Percentiles rank a stretch among this genome's conserved stretches.
These are phyloP conservation scores for Myxozyma mucilagina DNA, from an alignment of 805 yeast genomes.

Conservation along the genomic window DNA sequence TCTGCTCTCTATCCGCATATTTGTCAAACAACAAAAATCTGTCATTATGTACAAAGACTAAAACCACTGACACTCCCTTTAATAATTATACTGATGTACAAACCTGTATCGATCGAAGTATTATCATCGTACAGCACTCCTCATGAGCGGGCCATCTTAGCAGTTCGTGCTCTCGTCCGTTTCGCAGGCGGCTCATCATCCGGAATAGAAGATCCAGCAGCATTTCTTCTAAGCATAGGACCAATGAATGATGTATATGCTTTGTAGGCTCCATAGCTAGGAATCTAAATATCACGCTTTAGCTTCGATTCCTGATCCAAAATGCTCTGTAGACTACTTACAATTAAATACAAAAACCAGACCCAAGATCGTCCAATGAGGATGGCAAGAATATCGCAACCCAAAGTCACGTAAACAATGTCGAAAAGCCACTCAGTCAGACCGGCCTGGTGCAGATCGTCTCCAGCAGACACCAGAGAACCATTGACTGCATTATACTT, in stretches of 20 bases:
- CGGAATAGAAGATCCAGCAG: not conserved
- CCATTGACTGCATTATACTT: constrained; percentile 47
- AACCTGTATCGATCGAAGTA: no score
- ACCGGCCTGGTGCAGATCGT: constrained; percentile 61
- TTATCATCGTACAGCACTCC: not conserved
- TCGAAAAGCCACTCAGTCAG: constrained; percentile 74
- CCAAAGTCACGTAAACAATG: constrained; percentile 63
- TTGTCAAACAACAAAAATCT: no score
- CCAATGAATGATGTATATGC: constrained; percentile 27
- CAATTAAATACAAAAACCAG: constrained; percentile 55
- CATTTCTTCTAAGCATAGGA: constrained; percentile 21
- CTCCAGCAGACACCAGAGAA: constrained; percentile 55
- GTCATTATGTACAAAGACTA: no score
- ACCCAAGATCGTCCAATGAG: constrained; percentile 57
- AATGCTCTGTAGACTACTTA: constrained; percentile 28
- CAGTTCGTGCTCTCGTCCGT: constrained; percentile 10
- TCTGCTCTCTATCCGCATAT: no score
- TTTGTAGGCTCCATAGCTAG: constrained; percentile 20
- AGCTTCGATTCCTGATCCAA: not conserved
- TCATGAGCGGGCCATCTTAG: constrained; percentile 16
- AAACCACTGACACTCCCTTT: no score
- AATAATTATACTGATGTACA: no score
- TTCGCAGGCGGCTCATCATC: constrained; percentile 5
- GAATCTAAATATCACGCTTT: constrained; percentile 8
- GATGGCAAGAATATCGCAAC: constrained; percentile 55